Conservation (phyloP, 495 filamentous ascomycete species). For the Hypoxylon rickii region DNA sequence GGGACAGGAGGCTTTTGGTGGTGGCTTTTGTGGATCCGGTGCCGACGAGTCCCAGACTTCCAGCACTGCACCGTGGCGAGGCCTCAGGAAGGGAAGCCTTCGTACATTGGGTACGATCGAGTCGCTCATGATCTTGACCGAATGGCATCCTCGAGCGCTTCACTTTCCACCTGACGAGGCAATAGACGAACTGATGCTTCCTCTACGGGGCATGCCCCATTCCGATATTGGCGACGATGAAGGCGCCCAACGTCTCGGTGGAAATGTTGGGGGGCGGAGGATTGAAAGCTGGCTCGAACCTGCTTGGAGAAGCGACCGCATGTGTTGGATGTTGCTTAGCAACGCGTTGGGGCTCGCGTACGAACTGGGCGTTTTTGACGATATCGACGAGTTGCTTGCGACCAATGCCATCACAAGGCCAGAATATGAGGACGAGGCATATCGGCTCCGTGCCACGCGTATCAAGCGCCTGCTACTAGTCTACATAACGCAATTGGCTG, state of each 20-base stretch:
- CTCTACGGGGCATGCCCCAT: conserved; percentile 51
- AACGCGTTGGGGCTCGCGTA: conserved; percentile 87
- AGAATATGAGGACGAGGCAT: conserved; percentile 69
- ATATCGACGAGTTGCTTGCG: conserved; percentile 65
- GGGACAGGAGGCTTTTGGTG: conserved; percentile 93
- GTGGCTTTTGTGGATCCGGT: conserved; percentile 81
- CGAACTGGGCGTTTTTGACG: conserved; percentile 93
- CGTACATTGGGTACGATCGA: conserved; percentile 92
- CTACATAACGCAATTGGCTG: conserved; percentile 88
- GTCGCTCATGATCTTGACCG: conserved; percentile 87
- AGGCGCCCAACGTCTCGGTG: conserved; percentile 47
- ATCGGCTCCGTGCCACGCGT: conserved; percentile 76
- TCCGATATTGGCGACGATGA: conserved; percentile 54
- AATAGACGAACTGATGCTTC: conserved; percentile 63
- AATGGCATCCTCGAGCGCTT: conserved; percentile 94
- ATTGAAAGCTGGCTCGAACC: conserved; percentile 96
- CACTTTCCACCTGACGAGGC: conserved; percentile 92
- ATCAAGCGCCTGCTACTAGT: conserved; percentile 85
- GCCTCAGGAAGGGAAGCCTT: conserved; percentile 72
- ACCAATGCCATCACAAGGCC: conserved; percentile 59
- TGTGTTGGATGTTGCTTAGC: conserved; percentile 98
- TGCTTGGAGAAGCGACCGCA: conserved; percentile 92
- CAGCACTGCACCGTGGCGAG: conserved; percentile 62
- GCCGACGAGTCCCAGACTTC: conserved; percentile 66
- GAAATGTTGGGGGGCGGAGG: conserved; percentile 64